Percentiles rank a stretch among this genome's conserved stretches.
Conservation (phyloP, 1,139 yeast genomes). For the Nakaseomyces nivariensis region DNA sequence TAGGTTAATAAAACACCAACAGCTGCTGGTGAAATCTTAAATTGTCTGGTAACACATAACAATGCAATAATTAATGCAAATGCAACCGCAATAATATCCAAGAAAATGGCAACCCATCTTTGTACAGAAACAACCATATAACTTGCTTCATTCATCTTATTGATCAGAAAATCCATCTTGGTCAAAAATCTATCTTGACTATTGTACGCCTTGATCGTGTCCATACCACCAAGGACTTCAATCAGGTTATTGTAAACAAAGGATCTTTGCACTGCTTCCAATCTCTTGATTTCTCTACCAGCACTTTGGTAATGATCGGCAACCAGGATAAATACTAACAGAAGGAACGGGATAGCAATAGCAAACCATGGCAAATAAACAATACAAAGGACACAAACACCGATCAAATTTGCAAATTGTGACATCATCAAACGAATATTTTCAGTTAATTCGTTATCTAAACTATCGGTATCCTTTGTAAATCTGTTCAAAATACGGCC, state of each 20-base stretch:
- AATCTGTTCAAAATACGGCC: constrained; percentile 65
- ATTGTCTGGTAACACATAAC: constrained; percentile 57
- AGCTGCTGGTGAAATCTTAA: constrained; percentile 54
- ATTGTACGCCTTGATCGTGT: constrained; percentile 57
- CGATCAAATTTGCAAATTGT: constrained; percentile 47
- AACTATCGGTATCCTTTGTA: constrained; percentile 74
- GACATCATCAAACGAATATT: constrained; percentile 44
- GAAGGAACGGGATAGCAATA: constrained; percentile 52
- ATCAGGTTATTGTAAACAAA: constrained; percentile 68
- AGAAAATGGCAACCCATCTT: constrained; percentile 65
- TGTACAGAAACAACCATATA: constrained; percentile 58
- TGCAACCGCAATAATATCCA: constrained; percentile 44
- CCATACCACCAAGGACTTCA: constrained; percentile 64
- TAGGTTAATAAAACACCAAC: constrained; percentile 67
- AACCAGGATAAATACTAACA: constrained; percentile 38
- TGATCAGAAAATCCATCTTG: constrained; percentile 41
- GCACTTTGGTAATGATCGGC: constrained; percentile 62
- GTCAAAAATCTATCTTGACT: constrained; percentile 41
- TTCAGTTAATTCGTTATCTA: constrained; percentile 66
- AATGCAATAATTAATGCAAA: constrained; percentile 42
- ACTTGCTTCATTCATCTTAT: constrained; percentile 65
- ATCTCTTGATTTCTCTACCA: constrained; percentile 74
- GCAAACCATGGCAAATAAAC: constrained; percentile 71
- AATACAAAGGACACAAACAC: constrained; percentile 58
- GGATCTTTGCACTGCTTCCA: constrained; percentile 71